Evolutionary conservation across 2,329 filamentous ascomycete species (phyloP).

Genomic region (Trichoderma atroviride): DNA sequence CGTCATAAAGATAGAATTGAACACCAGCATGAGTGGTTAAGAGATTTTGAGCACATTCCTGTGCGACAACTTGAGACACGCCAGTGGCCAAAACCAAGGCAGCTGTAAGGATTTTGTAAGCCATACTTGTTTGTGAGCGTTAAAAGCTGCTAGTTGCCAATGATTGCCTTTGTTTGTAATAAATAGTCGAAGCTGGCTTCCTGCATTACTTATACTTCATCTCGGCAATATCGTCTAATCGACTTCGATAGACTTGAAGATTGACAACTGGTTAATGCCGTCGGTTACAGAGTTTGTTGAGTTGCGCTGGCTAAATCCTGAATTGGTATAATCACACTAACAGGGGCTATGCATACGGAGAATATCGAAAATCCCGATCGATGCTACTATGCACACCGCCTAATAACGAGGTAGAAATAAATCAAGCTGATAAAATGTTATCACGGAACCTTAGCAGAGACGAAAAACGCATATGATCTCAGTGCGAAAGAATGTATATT

Average conservation of each 20-base stretch:
- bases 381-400: neutral
- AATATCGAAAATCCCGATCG: neutral
- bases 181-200: neutral
- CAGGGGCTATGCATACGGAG: neutral
- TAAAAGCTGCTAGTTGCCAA: no score
- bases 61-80: conserved; percentile 3
- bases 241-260: neutral
- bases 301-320: neutral
- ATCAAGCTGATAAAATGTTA: neutral
- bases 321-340: neutral
- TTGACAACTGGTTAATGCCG: neutral
- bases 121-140: neutral
- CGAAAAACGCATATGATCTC: no score
- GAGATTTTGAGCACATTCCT: conserved; percentile 11
- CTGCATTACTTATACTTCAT: neutral
- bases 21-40: conserved; percentile 13
- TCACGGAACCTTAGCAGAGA: no score
- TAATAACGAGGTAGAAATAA: no score
- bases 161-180: neutral
- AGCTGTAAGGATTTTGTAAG: neutral
- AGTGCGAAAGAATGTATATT: neutral
- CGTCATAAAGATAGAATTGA: conserved; percentile 19
- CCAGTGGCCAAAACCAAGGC: conserved; percentile 4
- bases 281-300: neutral
- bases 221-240: neutral